A percentile compares a stretch with the other conserved stretches of the same genome.
Conservation (phyloP, 2,329 filamentous ascomycete genomes). For the Aurifilum marmelostoma region DNA sequence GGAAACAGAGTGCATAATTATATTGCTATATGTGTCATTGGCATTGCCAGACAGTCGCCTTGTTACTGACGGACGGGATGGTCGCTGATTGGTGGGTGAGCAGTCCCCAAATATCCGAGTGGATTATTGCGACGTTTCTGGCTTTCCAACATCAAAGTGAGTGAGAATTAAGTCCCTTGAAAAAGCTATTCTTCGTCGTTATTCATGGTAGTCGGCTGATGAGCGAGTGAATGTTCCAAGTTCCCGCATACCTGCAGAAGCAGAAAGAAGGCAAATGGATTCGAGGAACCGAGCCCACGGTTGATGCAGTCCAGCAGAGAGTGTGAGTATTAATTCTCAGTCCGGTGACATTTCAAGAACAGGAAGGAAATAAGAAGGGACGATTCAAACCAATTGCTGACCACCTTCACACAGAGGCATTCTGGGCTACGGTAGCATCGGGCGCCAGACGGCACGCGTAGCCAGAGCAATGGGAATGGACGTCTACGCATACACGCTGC, state of each 20-base stretch:
- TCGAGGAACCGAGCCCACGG: constrained; percentile 36
- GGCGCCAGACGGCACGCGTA: constrained; percentile 58
- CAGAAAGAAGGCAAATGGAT: constrained; percentile 51
- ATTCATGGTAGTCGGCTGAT: too few relatives aligned
- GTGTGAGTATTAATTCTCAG: constrained; percentile 44
- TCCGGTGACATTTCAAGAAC: background rate
- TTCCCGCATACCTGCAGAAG: constrained; percentile 49
- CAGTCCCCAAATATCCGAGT: constrained; percentile 61
- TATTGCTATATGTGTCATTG: background rate
- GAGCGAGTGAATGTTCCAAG: constrained; percentile 36
- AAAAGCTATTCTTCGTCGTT: background rate
- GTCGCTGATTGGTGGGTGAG: background rate
- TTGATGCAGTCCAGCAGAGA: constrained; percentile 52
- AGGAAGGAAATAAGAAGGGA: background rate
- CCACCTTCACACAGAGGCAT: constrained; percentile 45
- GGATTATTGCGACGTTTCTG: constrained; percentile 57
- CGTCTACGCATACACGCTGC: constrained; percentile 75
- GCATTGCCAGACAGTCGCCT: background rate
- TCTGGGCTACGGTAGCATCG: constrained; percentile 59
- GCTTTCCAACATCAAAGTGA: constrained; percentile 47
- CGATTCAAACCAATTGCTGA: constrained; percentile 8
- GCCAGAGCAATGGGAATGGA: constrained; percentile 69
- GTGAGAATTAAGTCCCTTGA: background rate
- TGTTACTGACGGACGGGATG: background rate
- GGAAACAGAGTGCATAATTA: too few relatives aligned